Evolutionary conservation across 2,329 filamentous ascomycete genomes (phyloP).

Genomic region (Stagonosporopsis tanaceti): DNA sequence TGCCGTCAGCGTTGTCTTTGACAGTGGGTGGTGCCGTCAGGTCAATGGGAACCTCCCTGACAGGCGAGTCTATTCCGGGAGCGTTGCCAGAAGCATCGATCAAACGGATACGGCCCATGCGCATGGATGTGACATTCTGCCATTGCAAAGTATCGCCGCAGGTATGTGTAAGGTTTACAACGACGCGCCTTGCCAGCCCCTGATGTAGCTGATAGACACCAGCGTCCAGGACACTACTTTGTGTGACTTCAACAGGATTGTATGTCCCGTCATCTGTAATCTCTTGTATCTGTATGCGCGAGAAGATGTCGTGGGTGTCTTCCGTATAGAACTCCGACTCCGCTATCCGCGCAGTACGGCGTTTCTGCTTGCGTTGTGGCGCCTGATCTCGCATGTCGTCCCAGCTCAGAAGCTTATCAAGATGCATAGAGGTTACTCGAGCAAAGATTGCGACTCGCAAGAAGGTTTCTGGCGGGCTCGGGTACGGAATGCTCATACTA

Average conservation of each 20-base stretch:
- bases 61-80: conserved; percentile 75
- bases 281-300: conserved; percentile 86
- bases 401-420: conserved; percentile 97
- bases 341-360: conserved; percentile 74
- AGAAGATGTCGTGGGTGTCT: conserved; percentile 92
- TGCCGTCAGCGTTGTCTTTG: conserved; percentile 88
- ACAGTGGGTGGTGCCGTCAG: conserved; percentile 80
- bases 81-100: conserved; percentile 86
- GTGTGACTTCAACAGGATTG: conserved; percentile 88
- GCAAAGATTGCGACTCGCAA: conserved; percentile 91
- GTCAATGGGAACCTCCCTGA: conserved; percentile 78
- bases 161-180: conserved; percentile 88
- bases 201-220: conserved; percentile 96
- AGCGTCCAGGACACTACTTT: conserved; percentile 81
- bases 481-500: conserved; percentile 92
- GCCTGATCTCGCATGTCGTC: conserved; percentile 91
- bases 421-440: conserved; percentile 87
- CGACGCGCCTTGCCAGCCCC: conserved; percentile 86
- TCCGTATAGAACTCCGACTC: conserved; percentile 94
- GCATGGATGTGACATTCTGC: conserved; percentile 80
- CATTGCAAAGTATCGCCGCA: conserved; percentile 88
- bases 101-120: conserved; percentile 81
- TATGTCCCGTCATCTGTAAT: conserved; percentile 92
- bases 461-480: conserved; percentile 75
- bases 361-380: conserved; percentile 63